These are phyloP conservation scores for Termitomyces sp. DNA, from an alignment of 1,284 basidiomycete genomes.

Conservation along the genomic window DNA sequence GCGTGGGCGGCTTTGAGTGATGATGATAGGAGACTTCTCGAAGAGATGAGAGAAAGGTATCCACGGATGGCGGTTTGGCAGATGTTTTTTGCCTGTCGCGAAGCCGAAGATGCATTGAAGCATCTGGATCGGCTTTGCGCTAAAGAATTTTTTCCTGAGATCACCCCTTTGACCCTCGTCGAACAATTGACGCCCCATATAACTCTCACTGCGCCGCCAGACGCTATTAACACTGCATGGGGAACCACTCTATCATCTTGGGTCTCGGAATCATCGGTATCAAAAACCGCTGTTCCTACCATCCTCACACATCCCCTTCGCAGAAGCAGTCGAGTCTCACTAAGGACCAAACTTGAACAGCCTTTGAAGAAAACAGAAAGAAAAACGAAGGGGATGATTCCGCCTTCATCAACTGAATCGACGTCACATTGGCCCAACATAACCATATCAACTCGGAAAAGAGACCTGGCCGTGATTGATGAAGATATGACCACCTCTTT, in stretches of 20 bases:
- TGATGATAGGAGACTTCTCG: neutral
- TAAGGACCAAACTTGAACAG: neutral
- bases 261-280: neutral
- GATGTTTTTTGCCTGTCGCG: neutral
- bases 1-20: neutral
- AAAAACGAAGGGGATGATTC: neutral
- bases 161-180: neutral
- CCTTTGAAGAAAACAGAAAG: neutral
- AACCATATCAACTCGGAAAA: neutral
- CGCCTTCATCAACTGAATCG: neutral
- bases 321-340: neutral
- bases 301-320: neutral
- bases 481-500: neutral
- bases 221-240: neutral
- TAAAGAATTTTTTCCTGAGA: neutral
- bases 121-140: neutral
- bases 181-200: neutral
- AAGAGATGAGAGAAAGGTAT: neutral
- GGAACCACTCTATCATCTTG: neutral
- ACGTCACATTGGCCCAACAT: neutral
- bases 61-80: neutral
- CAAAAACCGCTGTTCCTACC: neutral
- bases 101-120: neutral
- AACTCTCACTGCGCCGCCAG: neutral
- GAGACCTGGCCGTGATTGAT: neutral